Evolutionary conservation across 1,284 basidiomycete genomes (phyloP), one percentile per base, ranked within the genome.

Genomic region (Sphaerobolus stellatus): DNA sequence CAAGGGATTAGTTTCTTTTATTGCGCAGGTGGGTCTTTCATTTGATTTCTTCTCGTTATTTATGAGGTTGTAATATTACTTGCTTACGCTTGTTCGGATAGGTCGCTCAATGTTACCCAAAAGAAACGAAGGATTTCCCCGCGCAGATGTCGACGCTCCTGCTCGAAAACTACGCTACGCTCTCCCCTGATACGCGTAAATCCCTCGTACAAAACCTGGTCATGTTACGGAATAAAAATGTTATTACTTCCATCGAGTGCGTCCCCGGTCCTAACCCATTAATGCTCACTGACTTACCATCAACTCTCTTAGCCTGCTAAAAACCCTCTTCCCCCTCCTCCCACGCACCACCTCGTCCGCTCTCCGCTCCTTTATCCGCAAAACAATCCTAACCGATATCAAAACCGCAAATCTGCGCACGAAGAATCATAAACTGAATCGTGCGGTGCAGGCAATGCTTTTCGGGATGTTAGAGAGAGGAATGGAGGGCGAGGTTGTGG

Each of bases 381-480:
- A 88, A 63, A 97, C 94, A 1, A 99, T 99, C 66, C 78, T 98
- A n/a, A 88, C 91, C 16, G 96, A 99, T 63, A 91, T 99, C 62
- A 88, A 89, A 64, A 91, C 88, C 4, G 94, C 96, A 38, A 99
- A 99, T 68, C 74, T 84, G 36, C 88, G 86, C 56, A 80, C 88
- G 36, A 94, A 93, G 70, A 97, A 98, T 65, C 94, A 98, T 75
- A 94, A 95, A 65, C 84, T 99, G 28, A 99, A 99, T 68, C 85
- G 93, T 36, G 90, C 94, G 20, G 94, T 99, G 0, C 97, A 99
- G 70, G 90, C 94, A 8, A 89, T 99, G 78, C 79, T 99, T 28
- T 99, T 99, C 68, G 83, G 84, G 50, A 98, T 99, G 91, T 87
- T 99, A 6, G 94, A 98, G 70, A 83, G 86, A 31, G 94, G 93